Conservation (phyloP, 192 early-diverging fungal species). For the Rhizoclosmatium sp. region DNA sequence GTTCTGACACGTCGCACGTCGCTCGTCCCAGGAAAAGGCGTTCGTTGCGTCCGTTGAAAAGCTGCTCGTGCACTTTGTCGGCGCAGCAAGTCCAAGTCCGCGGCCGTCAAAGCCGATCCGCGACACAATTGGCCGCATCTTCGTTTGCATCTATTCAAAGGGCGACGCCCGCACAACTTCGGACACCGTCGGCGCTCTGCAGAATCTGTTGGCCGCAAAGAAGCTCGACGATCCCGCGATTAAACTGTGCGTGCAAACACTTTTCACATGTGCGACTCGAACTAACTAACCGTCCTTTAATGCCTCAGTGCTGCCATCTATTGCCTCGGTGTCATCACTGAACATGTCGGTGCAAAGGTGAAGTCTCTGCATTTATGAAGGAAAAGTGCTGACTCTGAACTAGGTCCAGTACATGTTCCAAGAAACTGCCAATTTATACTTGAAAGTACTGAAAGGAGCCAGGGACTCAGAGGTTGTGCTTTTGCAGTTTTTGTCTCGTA, state of each 20-base stretch:
- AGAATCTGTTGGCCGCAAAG: slow-evolving; percentile 62
- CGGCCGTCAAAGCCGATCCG: slow-evolving; percentile 74
- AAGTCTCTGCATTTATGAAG: not conserved
- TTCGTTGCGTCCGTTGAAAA: slow-evolving; percentile 78
- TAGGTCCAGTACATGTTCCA: slow-evolving; percentile 19
- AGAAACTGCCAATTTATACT: not conserved
- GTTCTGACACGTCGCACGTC: not conserved
- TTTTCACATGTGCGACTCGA: not conserved
- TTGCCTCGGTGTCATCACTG: slow-evolving; percentile 80
- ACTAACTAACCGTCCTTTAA: not conserved
- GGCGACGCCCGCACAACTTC: slow-evolving; percentile 82
- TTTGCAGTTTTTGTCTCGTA: slow-evolving; percentile 33
- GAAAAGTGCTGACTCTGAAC: not conserved
- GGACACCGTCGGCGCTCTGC: slow-evolving; percentile 75
- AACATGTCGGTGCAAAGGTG: slow-evolving; percentile 77
- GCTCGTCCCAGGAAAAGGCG: slow-evolving; percentile 65
- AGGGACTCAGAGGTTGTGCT: slow-evolving; percentile 15
- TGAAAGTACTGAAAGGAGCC: slow-evolving; percentile 10
- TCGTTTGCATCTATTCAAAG: slow-evolving; percentile 71
- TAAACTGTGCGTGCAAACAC: slow-evolving; percentile 63
- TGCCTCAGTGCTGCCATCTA: slow-evolving; percentile 72
- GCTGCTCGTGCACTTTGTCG: slow-evolving; percentile 74
- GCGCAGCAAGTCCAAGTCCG: slow-evolving; percentile 49
- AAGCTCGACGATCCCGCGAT: slow-evolving; percentile 69
- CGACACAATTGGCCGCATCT: slow-evolving; percentile 74